Evolutionary conservation across 257 asterid species (phyloP), one percentile per base, ranked within the genome.

Genomic region (Solanum lycopersicoides): DNA sequence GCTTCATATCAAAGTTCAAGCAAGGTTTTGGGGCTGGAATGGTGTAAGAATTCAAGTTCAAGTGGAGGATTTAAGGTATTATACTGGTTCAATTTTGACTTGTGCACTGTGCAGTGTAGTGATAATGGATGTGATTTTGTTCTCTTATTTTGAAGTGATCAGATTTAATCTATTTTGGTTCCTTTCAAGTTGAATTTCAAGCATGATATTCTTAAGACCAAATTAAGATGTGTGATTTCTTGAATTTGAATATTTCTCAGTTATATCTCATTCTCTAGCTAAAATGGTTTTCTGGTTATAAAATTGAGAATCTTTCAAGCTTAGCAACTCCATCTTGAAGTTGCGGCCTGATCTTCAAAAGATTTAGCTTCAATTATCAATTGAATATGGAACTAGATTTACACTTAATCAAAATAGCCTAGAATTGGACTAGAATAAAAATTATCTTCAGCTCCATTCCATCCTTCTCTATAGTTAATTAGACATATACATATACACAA

Each of bases 11-110:
- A 88, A 87, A 89, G 87, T 85, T 32, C 89, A 18, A 88, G 50
- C 86, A 88, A 89, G 83, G 76, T 83, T 71, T 88, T 89, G 90
- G 89, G 90, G 60, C 12, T 91, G 56, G 90, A 91, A 35, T 91
- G 90, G 90, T 86, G 50, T 14, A 73, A 86, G 87, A 87, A 1
- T 72, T 44, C 90, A 66, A 42, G 20, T 41, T 71, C 69, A 39
- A 86, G 79, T 73, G 89, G 89, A 86, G 56, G 86, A 42, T 84
- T 91, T 59, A 89, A 89, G 93, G 93, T 91, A 86, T 50, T 3
- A 4, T 25, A 44, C 25, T 42, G 6, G 32, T 53, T 18, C 37
- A 41, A 13, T 82, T 14, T 77, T 45, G 14, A 14, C 21, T 74
- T 0, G 42, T 23, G 28, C 65, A 73, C 47, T 30, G 71, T 60